phyloP scores from a whole-genome alignment of 768 basidiomycete species.

The Russula foetens region DNA sequence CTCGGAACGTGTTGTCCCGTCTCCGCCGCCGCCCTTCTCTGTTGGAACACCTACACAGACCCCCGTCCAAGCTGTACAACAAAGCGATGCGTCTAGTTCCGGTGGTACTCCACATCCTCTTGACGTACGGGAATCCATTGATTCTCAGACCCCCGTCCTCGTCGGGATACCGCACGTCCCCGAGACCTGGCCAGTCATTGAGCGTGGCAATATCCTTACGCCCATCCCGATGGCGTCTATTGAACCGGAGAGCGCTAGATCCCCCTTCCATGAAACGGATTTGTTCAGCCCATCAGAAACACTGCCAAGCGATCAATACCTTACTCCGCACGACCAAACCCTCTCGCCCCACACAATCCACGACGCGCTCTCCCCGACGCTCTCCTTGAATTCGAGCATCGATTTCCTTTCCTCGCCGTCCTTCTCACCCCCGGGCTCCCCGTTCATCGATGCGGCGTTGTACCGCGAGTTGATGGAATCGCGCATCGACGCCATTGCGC shows the following conservation, averaged over 20 bases:
- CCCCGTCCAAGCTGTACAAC: not conserved
- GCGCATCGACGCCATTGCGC: not conserved
- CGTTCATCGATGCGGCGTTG: not conserved
- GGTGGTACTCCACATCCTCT: not conserved
- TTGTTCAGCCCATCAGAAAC: slow-evolving; percentile 1
- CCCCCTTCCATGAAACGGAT: not conserved
- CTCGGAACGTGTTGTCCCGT: not conserved
- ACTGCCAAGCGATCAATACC: not conserved
- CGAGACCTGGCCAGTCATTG: not conserved
- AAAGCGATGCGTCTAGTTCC: not conserved
- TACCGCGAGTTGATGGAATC: not conserved
- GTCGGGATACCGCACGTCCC: not conserved
- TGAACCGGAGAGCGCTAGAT: not conserved
- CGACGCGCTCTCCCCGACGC: not conserved
- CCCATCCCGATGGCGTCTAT: not conserved
- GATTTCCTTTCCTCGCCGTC: slow-evolving; percentile 10
- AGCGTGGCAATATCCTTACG: not conserved
- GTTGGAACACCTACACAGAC: not conserved
- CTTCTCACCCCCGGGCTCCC: slow-evolving; percentile 12
- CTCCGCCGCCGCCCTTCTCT: not conserved
- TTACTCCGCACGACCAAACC: not conserved
- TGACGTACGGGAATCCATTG: not conserved
- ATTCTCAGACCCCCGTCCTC: not conserved
- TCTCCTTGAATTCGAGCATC: slow-evolving; percentile 7
- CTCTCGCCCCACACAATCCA: not conserved